A percentile compares a stretch with the other conserved stretches of the same genome.
phyloP scores from a whole-genome alignment of 305 asterid species.

The Fraxinus albicans region DNA sequence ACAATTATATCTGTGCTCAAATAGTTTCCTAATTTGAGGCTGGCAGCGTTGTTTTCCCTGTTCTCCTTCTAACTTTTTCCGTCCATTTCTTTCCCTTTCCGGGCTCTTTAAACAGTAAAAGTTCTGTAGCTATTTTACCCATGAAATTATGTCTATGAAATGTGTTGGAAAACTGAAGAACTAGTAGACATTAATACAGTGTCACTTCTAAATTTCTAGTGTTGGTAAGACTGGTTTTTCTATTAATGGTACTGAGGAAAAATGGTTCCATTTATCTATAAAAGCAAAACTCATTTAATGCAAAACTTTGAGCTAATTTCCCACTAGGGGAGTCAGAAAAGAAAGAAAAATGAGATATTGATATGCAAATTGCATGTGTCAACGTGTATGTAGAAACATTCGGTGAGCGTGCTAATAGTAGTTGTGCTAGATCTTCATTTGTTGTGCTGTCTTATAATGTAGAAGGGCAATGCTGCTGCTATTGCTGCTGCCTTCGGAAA shows the following conservation, averaged over 20 bases:
- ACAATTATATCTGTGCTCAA: slow-evolving; percentile 15
- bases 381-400: not conserved
- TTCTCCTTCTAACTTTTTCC: not conserved
- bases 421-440: slow-evolving; percentile 11
- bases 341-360: not conserved
- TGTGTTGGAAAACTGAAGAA: slow-evolving; percentile 2
- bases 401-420: not conserved
- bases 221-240: slow-evolving; percentile 7
- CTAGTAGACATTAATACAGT: not conserved
- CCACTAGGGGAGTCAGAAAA: not conserved
- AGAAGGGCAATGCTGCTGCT: slow-evolving; percentile 94
- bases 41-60: slow-evolving; percentile 10
- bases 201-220: not conserved
- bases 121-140: slow-evolving; percentile 12
- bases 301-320: not conserved
- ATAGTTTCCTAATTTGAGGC: slow-evolving; percentile 19
- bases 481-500: slow-evolving; percentile 96
- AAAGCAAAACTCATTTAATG: slow-evolving; percentile 1
- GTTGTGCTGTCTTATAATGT: slow-evolving; percentile 20
- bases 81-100: slow-evolving; percentile 7
- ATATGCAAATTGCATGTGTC: not conserved
- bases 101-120: not conserved
- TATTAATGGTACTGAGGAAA: not conserved
- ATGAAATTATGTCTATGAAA: not conserved
- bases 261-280: slow-evolving; percentile 6